A percentile compares a stretch with the other conserved stretches of the same genome.
Conservation (phyloP, 257 asterid species). For the Solanum chiquidenum region DNA sequence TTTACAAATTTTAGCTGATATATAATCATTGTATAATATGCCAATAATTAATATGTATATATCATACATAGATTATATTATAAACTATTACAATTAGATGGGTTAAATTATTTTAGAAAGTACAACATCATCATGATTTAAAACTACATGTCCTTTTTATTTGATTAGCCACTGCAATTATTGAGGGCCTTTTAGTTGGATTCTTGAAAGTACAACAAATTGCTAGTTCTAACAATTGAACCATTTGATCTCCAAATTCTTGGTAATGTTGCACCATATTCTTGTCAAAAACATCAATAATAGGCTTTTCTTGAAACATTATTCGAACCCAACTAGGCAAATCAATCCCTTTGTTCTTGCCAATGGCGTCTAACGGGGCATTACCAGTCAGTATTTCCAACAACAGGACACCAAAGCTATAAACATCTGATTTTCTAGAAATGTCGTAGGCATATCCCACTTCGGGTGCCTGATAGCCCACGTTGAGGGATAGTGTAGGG, state of each 20-base stretch:
- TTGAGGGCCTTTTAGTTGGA: conserved; percentile 7
- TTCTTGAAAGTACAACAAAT: conserved; percentile 5
- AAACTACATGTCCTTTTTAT: background rate
- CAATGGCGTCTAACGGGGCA: background rate
- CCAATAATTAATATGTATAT: background rate
- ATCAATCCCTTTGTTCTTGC: conserved; percentile 5
- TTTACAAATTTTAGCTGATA: background rate
- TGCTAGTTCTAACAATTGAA: conserved; percentile 7
- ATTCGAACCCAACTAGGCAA: conserved; percentile 12
- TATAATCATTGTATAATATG: too few species aligned
- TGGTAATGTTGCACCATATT: background rate
- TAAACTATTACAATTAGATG: too few species aligned
- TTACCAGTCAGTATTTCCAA: conserved; percentile 11
- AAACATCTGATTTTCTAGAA: conserved; percentile 23
- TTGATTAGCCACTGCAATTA: background rate
- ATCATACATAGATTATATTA: too few species aligned
- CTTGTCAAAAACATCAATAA: conserved; percentile 2
- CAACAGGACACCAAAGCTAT: conserved; percentile 28
- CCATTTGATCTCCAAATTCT: conserved; percentile 8
- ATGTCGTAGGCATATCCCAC: background rate
- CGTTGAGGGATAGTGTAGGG: background rate
- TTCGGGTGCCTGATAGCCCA: conserved; percentile 21
- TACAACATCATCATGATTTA: background rate
- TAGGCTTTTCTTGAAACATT: conserved; percentile 7
- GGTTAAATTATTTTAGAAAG: too few species aligned